Evolutionary conservation across 192 early-diverging fungal genomes (phyloP), one percentile per base, ranked within the genome.

Genomic region (Rhizophagus sp.): DNA sequence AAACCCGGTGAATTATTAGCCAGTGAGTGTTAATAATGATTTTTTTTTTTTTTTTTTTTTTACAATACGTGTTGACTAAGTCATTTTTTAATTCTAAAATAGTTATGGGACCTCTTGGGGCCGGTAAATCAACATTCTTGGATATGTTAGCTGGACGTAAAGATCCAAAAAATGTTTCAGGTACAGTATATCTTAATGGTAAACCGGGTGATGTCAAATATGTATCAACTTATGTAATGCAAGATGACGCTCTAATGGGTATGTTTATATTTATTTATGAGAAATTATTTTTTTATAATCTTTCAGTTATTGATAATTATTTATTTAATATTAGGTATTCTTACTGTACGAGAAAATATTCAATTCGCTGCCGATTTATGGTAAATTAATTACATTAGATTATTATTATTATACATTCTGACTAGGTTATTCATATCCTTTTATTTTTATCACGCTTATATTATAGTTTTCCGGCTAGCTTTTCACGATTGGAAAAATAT

Each of bases 41-140:
- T 7, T 41, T 41, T 41, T 41, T 41, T 39, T 39, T 8, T 8
- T 39, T 39, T 39, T 8, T 41, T 41, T 41, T 41, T 7, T 41
- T 41, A 41, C 7, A 41, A 41, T 50, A 15, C 17, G 24, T 8
- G 49, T 4, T 8, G 49, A 52, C 25, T 76, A 22, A 63, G 39
- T 67, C 15, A 8, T 41, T 41, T 39, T 39, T 41, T 41, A 8
- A 41, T 41, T 17, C 22, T 47, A 12, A 10, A 63, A 63, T 47
- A 2, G 91, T 99, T 24, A 97, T 98, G 91, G 97, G 97, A 0
- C 95, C 95, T 3, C 93, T 92, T 36, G 97, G 97, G 17, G 94
- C 96, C 10, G 97, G 96, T 50, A 98, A 97, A 85, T 92, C 95
- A 10, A 96, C 93, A 3, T 82, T 97, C n/a, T 86, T 98, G 33